phyloP scores from a whole-genome alignment of 345 rosid genomes.

The Xanthoceras sorbifolium region DNA sequence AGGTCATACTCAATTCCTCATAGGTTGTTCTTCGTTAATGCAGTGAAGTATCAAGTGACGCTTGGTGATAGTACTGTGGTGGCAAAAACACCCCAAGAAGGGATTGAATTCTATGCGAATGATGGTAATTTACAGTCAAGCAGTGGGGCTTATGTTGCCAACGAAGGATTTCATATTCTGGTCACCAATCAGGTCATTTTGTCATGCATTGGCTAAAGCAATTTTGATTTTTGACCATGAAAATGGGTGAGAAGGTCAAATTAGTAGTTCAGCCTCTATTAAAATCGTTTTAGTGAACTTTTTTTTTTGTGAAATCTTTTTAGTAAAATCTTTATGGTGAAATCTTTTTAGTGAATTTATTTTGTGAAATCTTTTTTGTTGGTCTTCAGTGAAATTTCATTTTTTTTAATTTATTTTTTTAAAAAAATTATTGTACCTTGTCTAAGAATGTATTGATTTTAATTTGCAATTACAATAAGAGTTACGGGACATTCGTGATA shows the following conservation, averaged over 20 bases:
- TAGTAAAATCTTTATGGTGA: too few relatives aligned
- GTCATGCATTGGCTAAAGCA: slow-evolving; percentile 50
- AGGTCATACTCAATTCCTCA: background rate
- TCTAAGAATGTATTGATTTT: too few relatives aligned
- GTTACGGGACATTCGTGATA: too few relatives aligned
- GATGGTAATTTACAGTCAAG: slow-evolving; percentile 45
- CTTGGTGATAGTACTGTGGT: slow-evolving; percentile 47
- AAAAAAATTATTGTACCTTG: too few relatives aligned
- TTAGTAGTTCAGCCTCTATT: slow-evolving; percentile 54
- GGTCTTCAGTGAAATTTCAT: too few relatives aligned
- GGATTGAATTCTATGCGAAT: slow-evolving; percentile 56
- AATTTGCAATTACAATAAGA: too few relatives aligned
- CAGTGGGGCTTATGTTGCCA: background rate
- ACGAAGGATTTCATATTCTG: background rate
- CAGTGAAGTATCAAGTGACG: slow-evolving; percentile 54
- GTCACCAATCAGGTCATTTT: slow-evolving; percentile 46
- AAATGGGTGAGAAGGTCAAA: slow-evolving; percentile 51
- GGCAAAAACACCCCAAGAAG: slow-evolving; percentile 47
- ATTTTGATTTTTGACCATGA: slow-evolving; percentile 60
- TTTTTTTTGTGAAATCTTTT: too few relatives aligned
- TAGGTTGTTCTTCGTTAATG: slow-evolving; percentile 18
- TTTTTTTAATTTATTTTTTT: too few relatives aligned
- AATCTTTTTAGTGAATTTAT: too few relatives aligned
- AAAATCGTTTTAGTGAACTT: too few relatives aligned
- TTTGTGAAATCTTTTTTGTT: too few relatives aligned